These are phyloP conservation scores for Tetrapisispora fleetii DNA, from an alignment of 805 yeast genomes.

Conservation along the genomic window DNA sequence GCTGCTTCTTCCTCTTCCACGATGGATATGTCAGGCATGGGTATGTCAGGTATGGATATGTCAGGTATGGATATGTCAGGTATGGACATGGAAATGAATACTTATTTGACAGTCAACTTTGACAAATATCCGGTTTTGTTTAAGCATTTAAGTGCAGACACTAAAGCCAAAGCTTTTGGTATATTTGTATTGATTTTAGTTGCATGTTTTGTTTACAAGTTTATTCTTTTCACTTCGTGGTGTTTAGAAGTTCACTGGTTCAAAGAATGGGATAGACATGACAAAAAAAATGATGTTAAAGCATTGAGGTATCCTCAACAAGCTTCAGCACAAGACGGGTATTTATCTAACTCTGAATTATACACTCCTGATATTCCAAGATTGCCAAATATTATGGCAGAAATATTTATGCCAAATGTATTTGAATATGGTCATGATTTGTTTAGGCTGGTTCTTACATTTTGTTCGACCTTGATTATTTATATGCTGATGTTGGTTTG, in stretches of 20 bases:
- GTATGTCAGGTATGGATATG: slow-evolving; percentile 10
- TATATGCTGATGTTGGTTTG: slow-evolving; percentile 72
- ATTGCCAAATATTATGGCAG: slow-evolving; percentile 22
- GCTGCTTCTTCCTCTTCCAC: not conserved
- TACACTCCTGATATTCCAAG: slow-evolving; percentile 17
- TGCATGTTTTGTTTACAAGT: slow-evolving; percentile 49
- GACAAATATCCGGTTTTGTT: slow-evolving; percentile 55
- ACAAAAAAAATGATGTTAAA: slow-evolving; percentile 5
- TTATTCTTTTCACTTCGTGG: slow-evolving; percentile 46
- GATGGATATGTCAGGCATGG: not conserved
- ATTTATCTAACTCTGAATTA: slow-evolving; percentile 13
- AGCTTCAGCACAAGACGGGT: slow-evolving; percentile 23
- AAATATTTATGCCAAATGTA: slow-evolving; percentile 23
- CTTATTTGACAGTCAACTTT: slow-evolving; percentile 43
- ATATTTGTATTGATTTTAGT: slow-evolving; percentile 54
- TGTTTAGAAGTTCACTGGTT: slow-evolving; percentile 60
- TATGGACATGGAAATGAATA: slow-evolving; percentile 39
- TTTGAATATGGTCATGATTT: slow-evolving; percentile 34
- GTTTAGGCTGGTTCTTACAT: slow-evolving; percentile 45
- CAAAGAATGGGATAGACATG: slow-evolving; percentile 32
- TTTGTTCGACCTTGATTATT: slow-evolving; percentile 55
- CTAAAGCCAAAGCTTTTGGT: slow-evolving; percentile 60
- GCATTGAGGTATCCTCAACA: not conserved
- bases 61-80: slow-evolving; percentile 8
- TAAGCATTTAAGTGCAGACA: slow-evolving; percentile 40